Evolutionary conservation across 2,329 filamentous ascomycete genomes (phyloP), one percentile per base, ranked within the genome.

Genomic region (Fusarium musae): DNA sequence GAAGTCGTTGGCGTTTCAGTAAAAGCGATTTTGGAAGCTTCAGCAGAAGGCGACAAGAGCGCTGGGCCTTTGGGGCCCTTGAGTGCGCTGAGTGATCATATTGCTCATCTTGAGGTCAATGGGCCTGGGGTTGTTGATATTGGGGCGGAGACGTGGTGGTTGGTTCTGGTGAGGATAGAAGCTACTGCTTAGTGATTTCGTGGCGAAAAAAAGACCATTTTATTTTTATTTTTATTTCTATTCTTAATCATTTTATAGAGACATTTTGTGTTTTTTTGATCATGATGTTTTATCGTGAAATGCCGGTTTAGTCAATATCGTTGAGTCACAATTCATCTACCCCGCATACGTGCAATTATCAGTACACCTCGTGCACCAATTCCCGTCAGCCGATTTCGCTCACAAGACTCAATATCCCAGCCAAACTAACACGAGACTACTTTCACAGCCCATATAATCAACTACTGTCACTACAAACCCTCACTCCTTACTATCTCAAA

Each of bases 11-110:
- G 75, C 1, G 53, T 78, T 11, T 72, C 80, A 4, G 80, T 84
- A 6, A 82, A 82, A 17, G 81, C 80, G 6, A 76, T 88, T 66
- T 64, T 87, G 8, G 83, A 84, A 36, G 78, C 82, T 46, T 83
- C 84, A 0, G 39, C 58, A 7, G 53, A 64, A 5, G 73, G 67
- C 2, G 77, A 78, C 13, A 70, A 61, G 11, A 72, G 69, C 9
- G 28, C 42, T 6, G 73, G 63, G 1, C 74, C 76, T 0, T 44
- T 72, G 6, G 72, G 49, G 0, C 77, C 80, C 28, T 57, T 82
- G 21, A 61, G 66, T 23, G 76, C 75, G 1, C 49, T 82, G 59
- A 73, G 77, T 23, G 71, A 66, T 5, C 75, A 79, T 40, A 72
- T 83, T 40, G 78, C 78, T 9, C 69, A 75, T 26, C 39, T 84